Evolutionary conservation across 169 alveolate genomes (phyloP).

Genomic region (Cyclospora cayetanensis): DNA sequence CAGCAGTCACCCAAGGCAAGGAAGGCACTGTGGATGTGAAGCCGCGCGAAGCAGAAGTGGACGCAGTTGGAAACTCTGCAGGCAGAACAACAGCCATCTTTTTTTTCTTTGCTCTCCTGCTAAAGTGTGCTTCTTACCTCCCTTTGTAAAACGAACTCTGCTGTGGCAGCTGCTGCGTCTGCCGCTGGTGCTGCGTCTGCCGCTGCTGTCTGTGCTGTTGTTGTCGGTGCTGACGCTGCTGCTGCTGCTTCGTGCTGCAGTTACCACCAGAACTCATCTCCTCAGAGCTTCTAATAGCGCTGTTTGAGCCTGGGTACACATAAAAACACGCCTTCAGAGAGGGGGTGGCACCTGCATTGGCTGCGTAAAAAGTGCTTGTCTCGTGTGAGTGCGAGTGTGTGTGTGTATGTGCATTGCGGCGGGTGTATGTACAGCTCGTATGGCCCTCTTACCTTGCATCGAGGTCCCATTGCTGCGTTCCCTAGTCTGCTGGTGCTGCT

Average conservation of each 20-base stretch:
- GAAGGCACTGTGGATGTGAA: neutral
- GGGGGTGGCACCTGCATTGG: no score
- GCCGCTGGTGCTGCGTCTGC: conserved; percentile 51
- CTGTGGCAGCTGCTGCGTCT: conserved; percentile 43
- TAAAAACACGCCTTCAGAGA: no score
- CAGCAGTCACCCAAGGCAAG: neutral
- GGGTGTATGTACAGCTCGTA: neutral
- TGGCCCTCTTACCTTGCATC: neutral
- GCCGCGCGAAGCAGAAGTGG: neutral
- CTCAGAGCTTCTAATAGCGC: no score
- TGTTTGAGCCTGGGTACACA: no score
- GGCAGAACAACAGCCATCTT: neutral
- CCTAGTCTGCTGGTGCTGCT: neutral
- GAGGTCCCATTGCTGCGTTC: conserved; percentile 3
- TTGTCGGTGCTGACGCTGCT: neutral
- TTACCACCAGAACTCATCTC: neutral
- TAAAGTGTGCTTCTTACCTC: neutral
- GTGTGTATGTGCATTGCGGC: neutral
- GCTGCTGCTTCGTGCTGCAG: conserved; percentile 25
- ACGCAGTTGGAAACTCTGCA: neutral
- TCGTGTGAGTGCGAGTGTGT: neutral
- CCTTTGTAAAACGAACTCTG: conserved; percentile 22
- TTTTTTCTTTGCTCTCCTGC: neutral
- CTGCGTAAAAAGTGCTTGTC: no score
- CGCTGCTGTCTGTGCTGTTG: neutral